A percentile compares a stretch with the other conserved stretches of the same genome.
These are phyloP conservation scores for Boletales sp. DNA, from an alignment of 768 basidiomycete genomes.

Conservation along the genomic window DNA sequence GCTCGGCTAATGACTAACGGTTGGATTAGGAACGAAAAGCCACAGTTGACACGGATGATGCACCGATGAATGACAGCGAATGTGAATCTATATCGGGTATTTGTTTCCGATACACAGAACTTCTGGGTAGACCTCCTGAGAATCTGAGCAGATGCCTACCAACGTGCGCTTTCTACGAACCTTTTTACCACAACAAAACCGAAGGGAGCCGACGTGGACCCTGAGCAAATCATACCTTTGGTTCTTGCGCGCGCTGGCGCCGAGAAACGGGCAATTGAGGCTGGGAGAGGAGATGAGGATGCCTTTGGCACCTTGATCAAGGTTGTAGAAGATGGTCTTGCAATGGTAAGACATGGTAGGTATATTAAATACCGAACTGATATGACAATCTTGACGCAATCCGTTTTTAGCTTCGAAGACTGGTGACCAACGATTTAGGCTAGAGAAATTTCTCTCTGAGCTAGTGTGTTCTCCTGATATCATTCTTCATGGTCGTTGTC, in stretches of 20 bases:
- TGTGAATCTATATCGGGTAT: slow-evolving; percentile 27
- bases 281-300: slow-evolving; percentile 48
- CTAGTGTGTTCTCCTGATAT: slow-evolving; percentile 50
- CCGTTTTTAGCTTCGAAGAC: slow-evolving; percentile 47
- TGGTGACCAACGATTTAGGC: slow-evolving; percentile 72
- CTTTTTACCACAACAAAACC: slow-evolving; percentile 39
- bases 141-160: slow-evolving; percentile 47
- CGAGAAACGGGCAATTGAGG: slow-evolving; percentile 54
- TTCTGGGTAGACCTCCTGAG: slow-evolving; percentile 5
- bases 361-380: background rate
- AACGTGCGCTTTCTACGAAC: slow-evolving; percentile 51
- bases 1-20: background rate
- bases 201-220: slow-evolving; percentile 36
- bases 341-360: slow-evolving; percentile 56
- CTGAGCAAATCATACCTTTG: slow-evolving; percentile 63
- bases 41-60: slow-evolving; percentile 14
- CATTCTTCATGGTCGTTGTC: background rate
- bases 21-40: slow-evolving; percentile 19
- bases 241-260: slow-evolving; percentile 63
- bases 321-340: slow-evolving; percentile 61
- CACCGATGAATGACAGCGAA: slow-evolving; percentile 18
- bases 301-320: slow-evolving; percentile 50
- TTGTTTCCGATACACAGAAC: background rate
- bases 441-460: slow-evolving; percentile 80
- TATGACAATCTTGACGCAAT: background rate